Conservation (phyloP, 2,329 filamentous ascomycete genomes). For the Pyricularia sp. region DNA sequence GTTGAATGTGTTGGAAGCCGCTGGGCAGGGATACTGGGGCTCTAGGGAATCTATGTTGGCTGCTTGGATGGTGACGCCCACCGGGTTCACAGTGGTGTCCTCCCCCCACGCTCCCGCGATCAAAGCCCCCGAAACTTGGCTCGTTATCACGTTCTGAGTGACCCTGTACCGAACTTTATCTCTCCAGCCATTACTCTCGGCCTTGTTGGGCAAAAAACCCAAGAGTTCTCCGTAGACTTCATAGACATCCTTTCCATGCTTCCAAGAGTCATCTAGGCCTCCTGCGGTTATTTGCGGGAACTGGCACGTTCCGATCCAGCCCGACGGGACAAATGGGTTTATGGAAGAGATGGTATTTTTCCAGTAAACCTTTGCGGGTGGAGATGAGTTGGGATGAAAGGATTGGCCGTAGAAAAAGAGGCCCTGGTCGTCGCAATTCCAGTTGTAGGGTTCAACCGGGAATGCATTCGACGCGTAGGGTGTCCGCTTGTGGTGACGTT, state of each 20-base stretch:
- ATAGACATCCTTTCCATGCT: slow-evolving; percentile 65
- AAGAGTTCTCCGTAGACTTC: slow-evolving; percentile 62
- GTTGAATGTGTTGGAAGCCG: slow-evolving; percentile 22
- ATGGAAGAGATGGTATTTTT: slow-evolving; percentile 43
- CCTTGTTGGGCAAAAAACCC: slow-evolving; percentile 46
- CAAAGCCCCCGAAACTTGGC: slow-evolving; percentile 65
- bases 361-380: slow-evolving; percentile 49
- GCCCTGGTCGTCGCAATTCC: slow-evolving; percentile 58
- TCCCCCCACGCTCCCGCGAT: slow-evolving; percentile 54
- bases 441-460: slow-evolving; percentile 56
- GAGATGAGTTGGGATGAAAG: slow-evolving; percentile 10
- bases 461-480: slow-evolving; percentile 70
- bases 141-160: slow-evolving; percentile 73
- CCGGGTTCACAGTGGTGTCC: neutral
- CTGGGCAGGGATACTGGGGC: slow-evolving; percentile 54
- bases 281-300: slow-evolving; percentile 68
- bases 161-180: slow-evolving; percentile 51
- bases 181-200: slow-evolving; percentile 23
- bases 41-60: slow-evolving; percentile 57
- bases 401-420: slow-evolving; percentile 54
- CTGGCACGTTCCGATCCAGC: slow-evolving; percentile 62
- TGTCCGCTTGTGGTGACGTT: slow-evolving; percentile 75
- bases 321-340: slow-evolving; percentile 54
- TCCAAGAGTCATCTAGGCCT: slow-evolving; percentile 61
- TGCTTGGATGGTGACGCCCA: slow-evolving; percentile 37